Conservation (phyloP, 768 basidiomycete genomes). For the Macrolepiota fuliginosa region DNA sequence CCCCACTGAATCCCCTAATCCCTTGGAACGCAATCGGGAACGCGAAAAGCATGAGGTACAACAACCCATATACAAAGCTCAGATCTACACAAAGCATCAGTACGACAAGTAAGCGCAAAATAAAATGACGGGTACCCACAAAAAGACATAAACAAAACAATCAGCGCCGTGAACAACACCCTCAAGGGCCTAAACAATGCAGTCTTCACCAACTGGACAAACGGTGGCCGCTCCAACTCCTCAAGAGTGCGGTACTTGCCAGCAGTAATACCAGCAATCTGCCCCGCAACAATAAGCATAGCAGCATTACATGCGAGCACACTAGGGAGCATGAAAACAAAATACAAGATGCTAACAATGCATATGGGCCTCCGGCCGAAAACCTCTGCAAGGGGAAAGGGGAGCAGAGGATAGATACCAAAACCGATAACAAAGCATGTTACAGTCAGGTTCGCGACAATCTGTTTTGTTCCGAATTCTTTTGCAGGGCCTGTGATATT, state of each 20-base stretch:
- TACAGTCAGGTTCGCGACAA: conserved; percentile 39
- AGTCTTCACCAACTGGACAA: conserved; percentile 30
- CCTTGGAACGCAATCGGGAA: conserved; percentile 42
- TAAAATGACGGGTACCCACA: conserved; percentile 25
- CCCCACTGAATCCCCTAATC: conserved; percentile 36
- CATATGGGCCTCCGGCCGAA: conserved; percentile 36
- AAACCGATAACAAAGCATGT: conserved; percentile 43
- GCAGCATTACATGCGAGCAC: conserved; percentile 42
- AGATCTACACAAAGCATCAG: conserved; percentile 26
- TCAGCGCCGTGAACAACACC: conserved; percentile 43
- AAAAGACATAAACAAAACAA: conserved; percentile 40
- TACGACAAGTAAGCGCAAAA: background rate
- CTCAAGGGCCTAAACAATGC: conserved; percentile 37
- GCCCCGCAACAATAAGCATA: conserved; percentile 41
- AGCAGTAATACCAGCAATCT: conserved; percentile 41
- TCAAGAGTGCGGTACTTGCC: conserved; percentile 31
- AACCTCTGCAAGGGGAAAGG: conserved; percentile 37
- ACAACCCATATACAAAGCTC: conserved; percentile 33
- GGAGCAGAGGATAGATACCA: conserved; percentile 40
- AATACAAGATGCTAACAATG: conserved; percentile 34
- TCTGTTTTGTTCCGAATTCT: conserved; percentile 30
- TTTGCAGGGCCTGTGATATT: conserved; percentile 32
- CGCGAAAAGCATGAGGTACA: conserved; percentile 40
- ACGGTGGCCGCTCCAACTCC: conserved; percentile 34
- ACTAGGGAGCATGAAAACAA: conserved; percentile 47